Percentiles rank a stretch among this genome's conserved stretches.
phyloP scores from a whole-genome alignment of 2,329 filamentous ascomycete genomes.

The Paraconiothyrium brasiliense region DNA sequence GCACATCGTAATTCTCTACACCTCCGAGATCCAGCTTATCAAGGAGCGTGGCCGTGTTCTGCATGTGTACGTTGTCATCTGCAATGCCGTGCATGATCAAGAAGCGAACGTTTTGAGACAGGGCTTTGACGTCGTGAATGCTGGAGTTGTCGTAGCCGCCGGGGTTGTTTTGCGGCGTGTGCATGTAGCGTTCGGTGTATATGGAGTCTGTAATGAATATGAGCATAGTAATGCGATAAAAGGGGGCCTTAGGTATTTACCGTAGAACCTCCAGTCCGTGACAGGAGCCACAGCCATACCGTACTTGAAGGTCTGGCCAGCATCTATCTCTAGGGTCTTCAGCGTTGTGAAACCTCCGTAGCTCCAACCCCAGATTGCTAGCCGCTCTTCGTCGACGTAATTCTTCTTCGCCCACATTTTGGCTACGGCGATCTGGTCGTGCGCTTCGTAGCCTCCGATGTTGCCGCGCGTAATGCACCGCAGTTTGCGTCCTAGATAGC shows the following conservation, averaged over 20 bases:
- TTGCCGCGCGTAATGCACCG: slow-evolving; percentile 84
- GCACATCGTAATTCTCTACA: slow-evolving; percentile 94
- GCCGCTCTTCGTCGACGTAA: slow-evolving; percentile 82
- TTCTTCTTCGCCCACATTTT: slow-evolving; percentile 81
- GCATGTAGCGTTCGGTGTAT: slow-evolving; percentile 98
- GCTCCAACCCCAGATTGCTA: slow-evolving; percentile 99
- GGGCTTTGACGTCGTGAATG: slow-evolving; percentile 76
- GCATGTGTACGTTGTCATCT: slow-evolving; percentile 97
- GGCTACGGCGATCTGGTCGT: slow-evolving; percentile 90
- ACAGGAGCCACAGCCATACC: slow-evolving; percentile 98
- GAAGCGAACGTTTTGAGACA: slow-evolving; percentile 83
- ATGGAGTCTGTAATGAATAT: slow-evolving; percentile 69
- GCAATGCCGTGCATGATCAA: slow-evolving; percentile 95
- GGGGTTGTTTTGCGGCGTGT: slow-evolving; percentile 84
- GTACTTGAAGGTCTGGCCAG: slow-evolving; percentile 88
- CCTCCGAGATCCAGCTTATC: slow-evolving; percentile 84
- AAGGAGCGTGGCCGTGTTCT: slow-evolving; percentile 87
- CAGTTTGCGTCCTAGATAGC: slow-evolving; percentile 84
- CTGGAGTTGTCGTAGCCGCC: slow-evolving; percentile 79
- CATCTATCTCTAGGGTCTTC: slow-evolving; percentile 93
- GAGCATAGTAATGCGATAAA: slow-evolving; percentile 13
- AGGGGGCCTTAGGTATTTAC: slow-evolving; percentile 41
- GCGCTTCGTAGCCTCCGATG: slow-evolving; percentile 83
- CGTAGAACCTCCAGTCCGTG: slow-evolving; percentile 97
- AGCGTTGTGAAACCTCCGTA: slow-evolving; percentile 95